Percentiles rank a stretch among this genome's conserved stretches.
phyloP scores from a whole-genome alignment of 2,329 filamentous ascomycete species.

The Alternaria consortialis region DNA sequence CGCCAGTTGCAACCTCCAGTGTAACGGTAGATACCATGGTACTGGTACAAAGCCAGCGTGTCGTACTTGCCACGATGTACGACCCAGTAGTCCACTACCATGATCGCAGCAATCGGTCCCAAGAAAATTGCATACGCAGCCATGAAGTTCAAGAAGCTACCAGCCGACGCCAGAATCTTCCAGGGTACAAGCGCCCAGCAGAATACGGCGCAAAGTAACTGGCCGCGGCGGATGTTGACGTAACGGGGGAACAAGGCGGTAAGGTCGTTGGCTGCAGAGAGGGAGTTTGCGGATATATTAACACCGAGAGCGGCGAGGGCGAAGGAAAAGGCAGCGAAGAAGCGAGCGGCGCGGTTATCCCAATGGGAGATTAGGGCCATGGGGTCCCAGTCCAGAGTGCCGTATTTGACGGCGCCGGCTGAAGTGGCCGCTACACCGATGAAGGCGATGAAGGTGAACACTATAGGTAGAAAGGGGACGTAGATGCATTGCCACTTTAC shows the following conservation, averaged over 20 bases:
- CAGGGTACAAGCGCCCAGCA: slow-evolving; percentile 58
- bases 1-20: slow-evolving; percentile 66
- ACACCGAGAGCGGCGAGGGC: slow-evolving; percentile 62
- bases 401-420: slow-evolving; percentile 63
- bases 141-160: slow-evolving; percentile 67
- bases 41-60: slow-evolving; percentile 62
- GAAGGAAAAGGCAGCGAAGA: slow-evolving; percentile 56
- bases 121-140: slow-evolving; percentile 72
- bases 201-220: slow-evolving; percentile 56
- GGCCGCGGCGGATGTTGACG: slow-evolving; percentile 62
- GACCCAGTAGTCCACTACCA: slow-evolving; percentile 69
- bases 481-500: slow-evolving; percentile 62
- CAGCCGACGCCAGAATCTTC: slow-evolving; percentile 57
- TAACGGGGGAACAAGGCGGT: slow-evolving; percentile 62
- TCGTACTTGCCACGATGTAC: slow-evolving; percentile 61
- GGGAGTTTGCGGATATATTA: slow-evolving; percentile 63
- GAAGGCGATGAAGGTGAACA: slow-evolving; percentile 64
- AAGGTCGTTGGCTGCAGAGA: slow-evolving; percentile 64
- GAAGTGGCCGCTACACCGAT: slow-evolving; percentile 68
- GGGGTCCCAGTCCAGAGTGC: slow-evolving; percentile 56
- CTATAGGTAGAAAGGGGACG: slow-evolving; percentile 60
- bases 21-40: slow-evolving; percentile 62
- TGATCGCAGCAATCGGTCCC: slow-evolving; percentile 69
- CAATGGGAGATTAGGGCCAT: slow-evolving; percentile 53
- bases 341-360: slow-evolving; percentile 50